phyloP scores from a whole-genome alignment of 306 rosid genomes.

The Vigna hirtella region DNA sequence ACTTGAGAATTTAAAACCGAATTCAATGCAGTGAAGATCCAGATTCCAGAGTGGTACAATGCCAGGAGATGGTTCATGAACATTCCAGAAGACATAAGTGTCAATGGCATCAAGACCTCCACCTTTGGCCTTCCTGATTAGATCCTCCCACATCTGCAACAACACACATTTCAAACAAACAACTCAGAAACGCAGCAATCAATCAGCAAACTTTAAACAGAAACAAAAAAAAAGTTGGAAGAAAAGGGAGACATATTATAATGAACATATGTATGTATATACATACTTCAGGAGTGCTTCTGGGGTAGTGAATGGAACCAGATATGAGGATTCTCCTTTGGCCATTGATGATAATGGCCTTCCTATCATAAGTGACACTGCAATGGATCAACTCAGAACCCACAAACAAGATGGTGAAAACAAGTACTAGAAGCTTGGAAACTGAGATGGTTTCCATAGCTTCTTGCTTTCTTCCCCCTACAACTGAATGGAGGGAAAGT shows the following conservation, averaged over 20 bases:
- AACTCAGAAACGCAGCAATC: neutral
- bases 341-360: conserved; percentile 94
- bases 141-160: conserved; percentile 97
- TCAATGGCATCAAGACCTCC: conserved; percentile 93
- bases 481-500: conserved; percentile 50
- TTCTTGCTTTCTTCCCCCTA: neutral
- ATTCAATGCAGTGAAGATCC: conserved; percentile 43
- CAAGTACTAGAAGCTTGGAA: conserved; percentile 64
- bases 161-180: conserved; percentile 55
- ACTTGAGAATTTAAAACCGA: conserved; percentile 28
- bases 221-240: neutral
- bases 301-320: conserved; percentile 97
- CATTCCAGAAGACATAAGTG: conserved; percentile 97
- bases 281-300: conserved; percentile 90
- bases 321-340: conserved; percentile 86
- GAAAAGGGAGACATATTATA: neutral
- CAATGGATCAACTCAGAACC: conserved; percentile 61
- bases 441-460: conserved; percentile 80
- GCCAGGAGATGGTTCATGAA: conserved; percentile 96
- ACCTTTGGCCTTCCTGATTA: conserved; percentile 82
- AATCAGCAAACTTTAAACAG: conserved; percentile 13
- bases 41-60: conserved; percentile 59
- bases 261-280: conserved; percentile 39
- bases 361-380: conserved; percentile 80
- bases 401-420: conserved; percentile 48